A percentile compares a stretch with the other conserved stretches of the same genome.
phyloP scores from a whole-genome alignment of 495 filamentous ascomycete genomes.

The Eremomyces bilateralis region DNA sequence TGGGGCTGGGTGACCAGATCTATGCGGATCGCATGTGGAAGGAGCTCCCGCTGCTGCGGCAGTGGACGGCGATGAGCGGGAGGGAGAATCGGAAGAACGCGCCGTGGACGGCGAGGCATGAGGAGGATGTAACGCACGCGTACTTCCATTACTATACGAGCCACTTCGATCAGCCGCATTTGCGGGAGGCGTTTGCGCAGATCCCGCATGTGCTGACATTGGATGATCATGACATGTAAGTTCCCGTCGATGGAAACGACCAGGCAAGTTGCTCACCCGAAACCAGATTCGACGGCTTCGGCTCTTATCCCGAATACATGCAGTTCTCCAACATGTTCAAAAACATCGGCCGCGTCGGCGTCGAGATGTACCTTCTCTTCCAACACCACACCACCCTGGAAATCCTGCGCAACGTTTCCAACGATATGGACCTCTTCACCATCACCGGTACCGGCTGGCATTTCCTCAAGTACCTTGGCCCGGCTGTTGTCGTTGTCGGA shows the following conservation, averaged over 20 bases:
- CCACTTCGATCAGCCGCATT: constrained; percentile 86
- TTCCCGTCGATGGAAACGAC: constrained; percentile 8
- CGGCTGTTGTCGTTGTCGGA: constrained; percentile 72
- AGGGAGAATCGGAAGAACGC: constrained; percentile 82
- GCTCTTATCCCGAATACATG: constrained; percentile 95
- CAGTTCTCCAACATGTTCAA: constrained; percentile 94
- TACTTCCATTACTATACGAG: constrained; percentile 98
- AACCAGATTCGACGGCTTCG: constrained; percentile 92
- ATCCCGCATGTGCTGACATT: constrained; percentile 86
- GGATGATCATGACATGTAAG: constrained; percentile 96
- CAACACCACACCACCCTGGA: constrained; percentile 95
- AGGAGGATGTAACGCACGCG: constrained; percentile 84
- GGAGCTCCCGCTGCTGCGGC: constrained; percentile 74
- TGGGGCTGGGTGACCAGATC: constrained; percentile 84
- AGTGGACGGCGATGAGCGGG: constrained; percentile 79
- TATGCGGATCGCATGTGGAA: constrained; percentile 95
- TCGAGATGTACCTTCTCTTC: constrained; percentile 97
- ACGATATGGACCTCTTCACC: constrained; percentile 83
- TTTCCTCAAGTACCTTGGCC: constrained; percentile 89
- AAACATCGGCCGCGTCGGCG: constrained; percentile 91
- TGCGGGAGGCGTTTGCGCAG: constrained; percentile 89
- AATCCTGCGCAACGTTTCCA: constrained; percentile 65
- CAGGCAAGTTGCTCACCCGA: neutral
- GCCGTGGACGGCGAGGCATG: constrained; percentile 75
- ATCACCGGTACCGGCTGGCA: constrained; percentile 96